phyloP scores from a whole-genome alignment of 1,284 basidiomycete species.

The Lentinus polychrous region DNA sequence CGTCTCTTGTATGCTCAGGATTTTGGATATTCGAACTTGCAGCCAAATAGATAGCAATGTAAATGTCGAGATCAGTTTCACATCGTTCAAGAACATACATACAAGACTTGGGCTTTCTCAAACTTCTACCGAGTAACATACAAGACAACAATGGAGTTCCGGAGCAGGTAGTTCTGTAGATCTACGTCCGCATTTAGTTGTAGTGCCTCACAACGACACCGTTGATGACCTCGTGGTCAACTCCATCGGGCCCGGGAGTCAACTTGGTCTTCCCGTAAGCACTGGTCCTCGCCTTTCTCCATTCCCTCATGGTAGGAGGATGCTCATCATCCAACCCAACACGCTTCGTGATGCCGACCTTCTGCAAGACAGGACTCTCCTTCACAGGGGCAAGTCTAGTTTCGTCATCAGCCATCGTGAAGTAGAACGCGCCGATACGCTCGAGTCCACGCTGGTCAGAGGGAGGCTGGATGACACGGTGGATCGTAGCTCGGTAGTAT shows the following conservation, averaged over 20 bases:
- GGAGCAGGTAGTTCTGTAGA: no score
- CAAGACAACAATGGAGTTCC: background rate
- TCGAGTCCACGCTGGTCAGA: slow-evolving; percentile 36
- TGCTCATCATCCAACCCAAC: slow-evolving; percentile 19
- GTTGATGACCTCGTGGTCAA: slow-evolving; percentile 28
- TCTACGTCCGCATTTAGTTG: slow-evolving; percentile 14
- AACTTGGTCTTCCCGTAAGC: slow-evolving; percentile 26
- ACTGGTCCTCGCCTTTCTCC: slow-evolving; percentile 30
- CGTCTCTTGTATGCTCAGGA: no score
- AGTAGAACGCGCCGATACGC: slow-evolving; percentile 38
- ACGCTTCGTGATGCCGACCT: slow-evolving; percentile 23
- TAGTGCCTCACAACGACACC: slow-evolving; percentile 30
- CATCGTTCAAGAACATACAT: no score
- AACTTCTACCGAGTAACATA: background rate
- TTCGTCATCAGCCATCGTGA: slow-evolving; percentile 27
- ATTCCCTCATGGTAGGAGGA: slow-evolving; percentile 32
- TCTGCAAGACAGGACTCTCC: slow-evolving; percentile 27
- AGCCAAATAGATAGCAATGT: no score
- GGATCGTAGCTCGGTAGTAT: slow-evolving; percentile 36
- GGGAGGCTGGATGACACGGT: slow-evolving; percentile 42
- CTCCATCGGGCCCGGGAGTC: slow-evolving; percentile 19
- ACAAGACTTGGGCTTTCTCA: no score
- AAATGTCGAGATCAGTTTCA: no score
- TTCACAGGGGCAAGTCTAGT: slow-evolving; percentile 22
- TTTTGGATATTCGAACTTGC: no score